Evolutionary conservation across 371 early-diverging fungal species (phyloP).

Genomic region (Synchytrium microbalum): DNA sequence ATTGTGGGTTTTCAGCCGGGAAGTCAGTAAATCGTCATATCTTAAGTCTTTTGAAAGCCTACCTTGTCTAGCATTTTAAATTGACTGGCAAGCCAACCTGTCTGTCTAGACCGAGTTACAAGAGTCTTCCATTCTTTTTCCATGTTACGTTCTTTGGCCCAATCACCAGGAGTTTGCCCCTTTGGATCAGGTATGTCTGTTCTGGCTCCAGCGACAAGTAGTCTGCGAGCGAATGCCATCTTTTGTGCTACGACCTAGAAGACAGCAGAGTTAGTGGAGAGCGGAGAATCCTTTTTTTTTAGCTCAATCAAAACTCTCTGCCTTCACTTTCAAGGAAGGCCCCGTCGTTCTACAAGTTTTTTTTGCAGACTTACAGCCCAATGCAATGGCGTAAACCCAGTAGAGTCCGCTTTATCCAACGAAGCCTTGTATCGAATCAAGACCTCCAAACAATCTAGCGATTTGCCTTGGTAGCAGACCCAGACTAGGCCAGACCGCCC

Average conservation of each 20-base stretch:
- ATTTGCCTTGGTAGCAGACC: slow-evolving; percentile 84
- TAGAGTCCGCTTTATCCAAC: slow-evolving; percentile 56
- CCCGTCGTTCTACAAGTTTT: not conserved
- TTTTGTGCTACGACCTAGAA: slow-evolving; percentile 33
- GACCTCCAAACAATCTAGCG: slow-evolving; percentile 51
- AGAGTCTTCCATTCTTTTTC: too few species aligned
- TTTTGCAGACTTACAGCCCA: slow-evolving; percentile 68
- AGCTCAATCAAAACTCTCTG: too few species aligned
- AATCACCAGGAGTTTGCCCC: slow-evolving; percentile 39
- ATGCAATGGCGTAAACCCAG: slow-evolving; percentile 72
- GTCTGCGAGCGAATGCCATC: slow-evolving; percentile 27
- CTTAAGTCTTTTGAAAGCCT: not conserved
- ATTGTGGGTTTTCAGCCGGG: too few species aligned
- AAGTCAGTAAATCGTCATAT: too few species aligned
- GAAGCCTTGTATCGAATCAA: slow-evolving; percentile 63
- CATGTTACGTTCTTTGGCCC: slow-evolving; percentile 34
- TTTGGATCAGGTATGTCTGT: slow-evolving; percentile 30
- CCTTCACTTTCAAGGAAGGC: too few species aligned
- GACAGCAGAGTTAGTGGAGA: not conserved
- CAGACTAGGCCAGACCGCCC: slow-evolving; percentile 90
- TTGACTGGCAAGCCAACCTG: too few species aligned
- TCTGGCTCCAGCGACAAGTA: slow-evolving; percentile 29
- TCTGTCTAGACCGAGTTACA: too few species aligned
- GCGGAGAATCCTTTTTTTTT: too few species aligned
- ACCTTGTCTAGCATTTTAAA: too few species aligned